Base-by-base conservation (phyloP, 2,329 filamentous ascomycete genomes). In the Exophiala viscosa region DNA sequence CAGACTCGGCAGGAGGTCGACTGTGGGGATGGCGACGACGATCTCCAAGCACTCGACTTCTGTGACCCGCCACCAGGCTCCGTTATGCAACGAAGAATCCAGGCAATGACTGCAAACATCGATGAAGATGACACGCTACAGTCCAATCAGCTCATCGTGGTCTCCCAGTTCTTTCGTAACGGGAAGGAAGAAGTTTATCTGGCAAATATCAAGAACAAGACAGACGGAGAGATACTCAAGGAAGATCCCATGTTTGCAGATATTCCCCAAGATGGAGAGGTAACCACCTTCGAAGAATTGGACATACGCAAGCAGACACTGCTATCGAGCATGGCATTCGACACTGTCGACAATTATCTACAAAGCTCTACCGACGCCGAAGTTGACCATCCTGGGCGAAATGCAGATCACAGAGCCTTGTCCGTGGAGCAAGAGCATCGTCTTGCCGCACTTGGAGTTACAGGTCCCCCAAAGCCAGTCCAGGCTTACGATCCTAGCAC, bases 181-280 rank as follows among this genome's bases (percentile, higher is more conserved):
- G 5, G 15, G 43, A 40, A 48, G 31, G 54, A 50, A 14, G 32
- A 20, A 17, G 34, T 39, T 9, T 50, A 36, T 33, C 38, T 48
- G 9, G 38, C 28, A 9, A 18, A 40, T n/a, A 42, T 54, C 28
- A 36, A 13, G 14, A 13, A 53, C 9, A 54, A 36, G n/a, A 14
- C n/a, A n/a, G 18, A 48, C 13, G 47, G 46, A 50, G 3, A 41
- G 5, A 14, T 11, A n/a, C 15, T 51, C 10, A 28, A 45, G n/a
- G 32, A 43, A 18, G 50, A 57, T 45, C 54, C 54, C 3, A 41
- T 31, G 3, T 53, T 53, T 34, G 54, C 50, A 39, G 28, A 23
- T 5, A 45, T 52, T 7, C 32, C 34, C n/a, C 10, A 10, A 14
- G 9, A 38, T 13, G 46, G 40, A 18, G 40, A 28, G 2, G 31